Evolutionary conservation across 345 rosid species (phyloP), one percentile per base, ranked within the genome.

Genomic region (Rhizophora mangle): DNA sequence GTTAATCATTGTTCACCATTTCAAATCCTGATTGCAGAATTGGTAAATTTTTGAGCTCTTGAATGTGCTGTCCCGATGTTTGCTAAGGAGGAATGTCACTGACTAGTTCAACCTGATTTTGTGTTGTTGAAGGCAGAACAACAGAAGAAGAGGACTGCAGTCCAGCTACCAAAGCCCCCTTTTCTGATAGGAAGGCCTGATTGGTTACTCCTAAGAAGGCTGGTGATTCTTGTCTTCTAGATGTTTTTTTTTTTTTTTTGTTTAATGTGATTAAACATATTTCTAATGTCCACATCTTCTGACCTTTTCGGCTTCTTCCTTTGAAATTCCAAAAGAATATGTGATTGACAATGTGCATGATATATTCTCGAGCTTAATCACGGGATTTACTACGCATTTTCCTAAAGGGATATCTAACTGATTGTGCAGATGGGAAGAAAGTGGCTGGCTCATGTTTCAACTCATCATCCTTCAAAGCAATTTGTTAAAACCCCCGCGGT

Each of bases 401-500:
- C n/a, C n/a, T n/a, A n/a, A n/a, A n/a, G n/a, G n/a, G n/a, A n/a
- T n/a, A n/a, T n/a, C n/a, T n/a, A n/a, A n/a, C n/a, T n/a, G n/a
- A n/a, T n/a, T n/a, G n/a, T n/a, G n/a, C n/a, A n/a, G n/a, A n/a
- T n/a, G n/a, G n/a, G n/a, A n/a, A n/a, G n/a, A n/a, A n/a, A 75
- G 74, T 66, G 13, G 82, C 62, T 54, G 83, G 83, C 32, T 13
- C 91, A 88, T 60, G n/a, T 70, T 0, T 90, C 95, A 29, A 90
- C 95, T 20, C 98, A 96, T 26, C 80, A 90, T 79, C 98, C 95
- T 36, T 74, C 89, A 9, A 9, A 93, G 82, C 77, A 87, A 39
- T 74, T 53, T 43, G 79, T 65, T 6, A 89, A 88, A 74, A 72
- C 77, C 8, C 76, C 73, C 55, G 81, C 24, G 24, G 83, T 31